Evolutionary conservation across 2,329 filamentous ascomycete species (phyloP).

Genomic region (Penicillium sp.): DNA sequence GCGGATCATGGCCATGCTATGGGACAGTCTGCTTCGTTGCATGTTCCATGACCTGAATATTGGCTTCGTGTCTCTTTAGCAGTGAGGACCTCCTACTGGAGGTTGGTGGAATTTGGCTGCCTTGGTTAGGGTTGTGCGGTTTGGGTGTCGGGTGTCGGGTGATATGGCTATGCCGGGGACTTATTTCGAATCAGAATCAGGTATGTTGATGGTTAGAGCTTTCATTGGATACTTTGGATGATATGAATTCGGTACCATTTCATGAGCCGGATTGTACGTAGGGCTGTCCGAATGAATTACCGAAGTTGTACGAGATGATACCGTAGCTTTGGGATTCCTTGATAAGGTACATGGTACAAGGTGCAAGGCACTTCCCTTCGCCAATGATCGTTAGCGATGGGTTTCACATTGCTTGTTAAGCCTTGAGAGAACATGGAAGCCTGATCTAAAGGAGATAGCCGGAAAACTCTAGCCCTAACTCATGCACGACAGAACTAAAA

Average conservation of each 20-base stretch:
- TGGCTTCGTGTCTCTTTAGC: not conserved
- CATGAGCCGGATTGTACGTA: not conserved
- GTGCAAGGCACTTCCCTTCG: not conserved
- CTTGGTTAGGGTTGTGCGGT: not conserved
- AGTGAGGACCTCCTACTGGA: not conserved
- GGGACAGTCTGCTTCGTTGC: not conserved
- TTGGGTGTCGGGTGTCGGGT: not conserved
- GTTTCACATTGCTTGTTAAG: not conserved
- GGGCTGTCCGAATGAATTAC: not conserved
- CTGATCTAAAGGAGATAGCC: not conserved
- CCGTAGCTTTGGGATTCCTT: not conserved
- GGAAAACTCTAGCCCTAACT: not conserved
- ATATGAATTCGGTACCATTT: not conserved
- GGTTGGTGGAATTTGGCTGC: not conserved
- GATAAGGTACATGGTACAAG: not conserved
- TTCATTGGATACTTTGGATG: not conserved
- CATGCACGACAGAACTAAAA: not conserved
- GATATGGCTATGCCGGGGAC: not conserved
- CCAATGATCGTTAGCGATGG: not conserved
- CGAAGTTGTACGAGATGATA: not conserved
- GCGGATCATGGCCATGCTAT: constrained; percentile 3
- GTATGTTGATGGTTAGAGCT: not conserved
- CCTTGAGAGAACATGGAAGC: not conserved
- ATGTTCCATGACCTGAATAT: too few species aligned
- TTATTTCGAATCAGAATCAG: not conserved